A percentile compares a stretch with the other conserved stretches of the same genome.
Conservation (phyloP, 2,329 filamentous ascomycete species). For the Penicillium occitanis region DNA sequence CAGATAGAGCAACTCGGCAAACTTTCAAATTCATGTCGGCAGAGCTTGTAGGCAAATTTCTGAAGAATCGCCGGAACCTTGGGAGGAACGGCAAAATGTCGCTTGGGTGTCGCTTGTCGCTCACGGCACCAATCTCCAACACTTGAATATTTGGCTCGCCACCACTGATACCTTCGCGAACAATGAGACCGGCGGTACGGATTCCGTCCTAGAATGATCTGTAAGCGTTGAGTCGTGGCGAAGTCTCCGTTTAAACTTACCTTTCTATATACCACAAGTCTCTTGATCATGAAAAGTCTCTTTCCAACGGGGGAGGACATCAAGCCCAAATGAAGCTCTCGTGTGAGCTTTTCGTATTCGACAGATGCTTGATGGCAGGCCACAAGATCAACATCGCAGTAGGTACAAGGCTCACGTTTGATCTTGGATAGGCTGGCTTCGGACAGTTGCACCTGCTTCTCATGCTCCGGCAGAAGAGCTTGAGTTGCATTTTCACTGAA, state of each 20-base stretch:
- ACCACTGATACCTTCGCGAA: slow-evolving; percentile 71
- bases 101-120: slow-evolving; percentile 71
- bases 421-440: slow-evolving; percentile 90
- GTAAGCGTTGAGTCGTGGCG: slow-evolving; percentile 24
- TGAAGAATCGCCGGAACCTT: slow-evolving; percentile 66
- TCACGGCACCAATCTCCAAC: slow-evolving; percentile 70
- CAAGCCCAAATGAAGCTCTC: slow-evolving; percentile 74
- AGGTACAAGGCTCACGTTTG: slow-evolving; percentile 77
- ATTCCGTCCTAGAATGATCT: slow-evolving; percentile 63
- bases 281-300: slow-evolving; percentile 71
- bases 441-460: slow-evolving; percentile 88
- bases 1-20: slow-evolving; percentile 67
- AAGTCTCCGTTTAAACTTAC: slow-evolving; percentile 30
- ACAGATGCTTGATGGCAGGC: slow-evolving; percentile 78
- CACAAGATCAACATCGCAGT: slow-evolving; percentile 79
- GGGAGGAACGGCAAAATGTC: slow-evolving; percentile 83
- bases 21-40: slow-evolving; percentile 68
- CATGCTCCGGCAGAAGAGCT: slow-evolving; percentile 87
- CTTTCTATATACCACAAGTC: slow-evolving; percentile 78
- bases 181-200: slow-evolving; percentile 75
- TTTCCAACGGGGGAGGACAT: slow-evolving; percentile 79
- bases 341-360: slow-evolving; percentile 74
- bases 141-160: slow-evolving; percentile 71
- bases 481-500: slow-evolving; percentile 98
- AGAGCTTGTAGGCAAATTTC: slow-evolving; percentile 64